Conservation (phyloP, 1,284 basidiomycete species). For the Nidula niveotomentosa region DNA sequence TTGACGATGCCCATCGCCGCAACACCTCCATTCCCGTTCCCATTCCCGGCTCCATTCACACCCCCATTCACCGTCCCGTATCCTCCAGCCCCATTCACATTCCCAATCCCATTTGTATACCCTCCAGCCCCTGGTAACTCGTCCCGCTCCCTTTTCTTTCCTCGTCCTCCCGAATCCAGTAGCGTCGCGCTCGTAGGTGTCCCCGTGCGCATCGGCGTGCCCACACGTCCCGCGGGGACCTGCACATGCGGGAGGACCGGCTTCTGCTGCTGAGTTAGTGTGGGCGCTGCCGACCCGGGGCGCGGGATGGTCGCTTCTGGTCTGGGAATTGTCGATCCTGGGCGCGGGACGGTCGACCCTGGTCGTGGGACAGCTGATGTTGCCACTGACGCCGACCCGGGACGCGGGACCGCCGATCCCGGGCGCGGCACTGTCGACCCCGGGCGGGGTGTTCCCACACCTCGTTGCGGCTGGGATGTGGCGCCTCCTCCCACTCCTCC, state of each 20-base stretch:
- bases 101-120: constrained; percentile 21
- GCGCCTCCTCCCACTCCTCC: constrained; percentile 14
- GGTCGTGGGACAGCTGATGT: constrained; percentile 19
- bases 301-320: neutral
- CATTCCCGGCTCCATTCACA: constrained; percentile 8
- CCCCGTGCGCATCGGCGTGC: constrained; percentile 26
- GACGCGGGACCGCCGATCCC: constrained; percentile 26
- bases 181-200: constrained; percentile 27
- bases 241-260: constrained; percentile 13
- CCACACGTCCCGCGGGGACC: constrained; percentile 2
- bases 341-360: constrained; percentile 16
- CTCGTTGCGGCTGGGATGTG: constrained; percentile 12
- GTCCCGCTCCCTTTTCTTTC: constrained; percentile 53
- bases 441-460: constrained; percentile 16
- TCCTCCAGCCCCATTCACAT: constrained; percentile 17
- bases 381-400: constrained; percentile 22
- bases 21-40: constrained; percentile 10
- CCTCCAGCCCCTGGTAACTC: constrained; percentile 20
- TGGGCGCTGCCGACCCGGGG: no score
- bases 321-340: constrained; percentile 16
- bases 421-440: constrained; percentile 24
- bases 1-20: constrained; percentile 32
- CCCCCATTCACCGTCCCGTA: constrained; percentile 13
- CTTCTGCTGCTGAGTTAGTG: constrained; percentile 4
- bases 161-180: constrained; percentile 32